Evolutionary conservation across 495 filamentous ascomycete species (phyloP), one percentile per base, ranked within the genome.

Genomic region (Lasiosphaeria ovina): DNA sequence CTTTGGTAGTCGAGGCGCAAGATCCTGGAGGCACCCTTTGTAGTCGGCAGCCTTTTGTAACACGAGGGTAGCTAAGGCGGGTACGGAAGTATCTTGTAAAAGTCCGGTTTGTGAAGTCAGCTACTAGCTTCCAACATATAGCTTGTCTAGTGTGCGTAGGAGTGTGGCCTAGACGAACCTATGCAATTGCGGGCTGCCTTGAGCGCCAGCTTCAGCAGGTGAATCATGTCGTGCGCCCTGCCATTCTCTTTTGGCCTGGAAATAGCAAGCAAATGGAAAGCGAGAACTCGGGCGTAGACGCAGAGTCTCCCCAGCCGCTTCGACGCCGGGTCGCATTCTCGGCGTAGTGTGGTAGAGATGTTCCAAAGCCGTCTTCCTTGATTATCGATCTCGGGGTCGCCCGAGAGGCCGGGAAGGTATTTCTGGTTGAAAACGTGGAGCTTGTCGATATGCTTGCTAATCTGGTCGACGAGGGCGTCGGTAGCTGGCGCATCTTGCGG

Each of bases 311-410:
- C 61, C 36, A 66, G 16, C 42, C 60, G 51, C 47, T 44, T 50
- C 38, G 12, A 12, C 53, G 53, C 62, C 55, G 11, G 52, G 35
- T 32, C 59, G 35, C 56, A 54, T 14, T 70, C 68, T 45, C 77
- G 74, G 52, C 66, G 69, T 33, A 86, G 64, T 8, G 81, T 78
- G 4, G 83, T 85, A 55, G 85, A 83, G 16, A 85, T 63, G 64
- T 93, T 92, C 89, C 89, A 92, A 31, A 92, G 69, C 35, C 73
- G 74, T 6, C 78, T 82, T 3, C 82, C 87, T 10, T 71, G 61
- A 31, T 54, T 63, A 52, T 88, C 85, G n/a, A 87, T 73, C 40
- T 83, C 81, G 33, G 51, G 40, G 10, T 66, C 59, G 1, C 66
- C 62, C 40, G 63, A 62, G 45, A 64, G 2, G 11, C 61, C 55